These are phyloP conservation scores for Psilocybe cubensis DNA, from an alignment of 768 basidiomycete species.

Conservation along the genomic window DNA sequence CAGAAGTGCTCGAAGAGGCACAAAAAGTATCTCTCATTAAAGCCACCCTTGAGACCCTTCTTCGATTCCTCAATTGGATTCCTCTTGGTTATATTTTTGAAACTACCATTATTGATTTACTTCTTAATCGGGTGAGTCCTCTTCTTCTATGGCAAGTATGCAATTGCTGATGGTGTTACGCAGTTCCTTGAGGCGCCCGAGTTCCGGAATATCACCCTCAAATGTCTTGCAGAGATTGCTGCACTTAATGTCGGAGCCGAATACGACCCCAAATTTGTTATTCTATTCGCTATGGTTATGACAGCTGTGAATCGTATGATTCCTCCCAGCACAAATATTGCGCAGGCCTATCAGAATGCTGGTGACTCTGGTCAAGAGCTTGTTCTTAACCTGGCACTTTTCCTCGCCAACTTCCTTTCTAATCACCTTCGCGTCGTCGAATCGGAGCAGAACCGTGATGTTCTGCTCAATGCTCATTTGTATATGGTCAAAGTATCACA, in stretches of 20 bases:
- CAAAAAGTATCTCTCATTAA: constrained; percentile 93
- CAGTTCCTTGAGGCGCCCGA: constrained; percentile 97
- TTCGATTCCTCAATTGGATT: constrained; percentile 99
- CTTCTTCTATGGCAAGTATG: background rate
- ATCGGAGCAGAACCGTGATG: constrained; percentile 86
- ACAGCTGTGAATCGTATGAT: constrained; percentile 97
- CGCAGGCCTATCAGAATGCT: constrained; percentile 87
- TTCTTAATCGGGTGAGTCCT: constrained; percentile 82
- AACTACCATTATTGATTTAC: constrained; percentile 93
- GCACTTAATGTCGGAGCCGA: constrained; percentile 93
- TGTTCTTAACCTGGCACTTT: constrained; percentile 95
- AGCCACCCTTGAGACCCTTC: constrained; percentile 91
- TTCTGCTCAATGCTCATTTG: constrained; percentile 93
- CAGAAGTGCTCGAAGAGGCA: constrained; percentile 96
- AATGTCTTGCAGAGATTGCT: constrained; percentile 96
- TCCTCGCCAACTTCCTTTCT: constrained; percentile 95
- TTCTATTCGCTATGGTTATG: constrained; percentile 98
- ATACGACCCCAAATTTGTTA: constrained; percentile 98
- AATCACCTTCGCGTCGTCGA: constrained; percentile 95
- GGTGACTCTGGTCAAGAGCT: constrained; percentile 95
- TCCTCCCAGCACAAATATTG: constrained; percentile 93
- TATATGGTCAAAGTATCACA: constrained; percentile 99
- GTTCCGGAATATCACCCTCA: constrained; percentile 95
- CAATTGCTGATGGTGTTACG: constrained; percentile 11
- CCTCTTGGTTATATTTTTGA: constrained; percentile 99